Evolutionary conservation across 495 filamentous ascomycete genomes (phyloP).

Genomic region (Penicillium dipodomyicola): DNA sequence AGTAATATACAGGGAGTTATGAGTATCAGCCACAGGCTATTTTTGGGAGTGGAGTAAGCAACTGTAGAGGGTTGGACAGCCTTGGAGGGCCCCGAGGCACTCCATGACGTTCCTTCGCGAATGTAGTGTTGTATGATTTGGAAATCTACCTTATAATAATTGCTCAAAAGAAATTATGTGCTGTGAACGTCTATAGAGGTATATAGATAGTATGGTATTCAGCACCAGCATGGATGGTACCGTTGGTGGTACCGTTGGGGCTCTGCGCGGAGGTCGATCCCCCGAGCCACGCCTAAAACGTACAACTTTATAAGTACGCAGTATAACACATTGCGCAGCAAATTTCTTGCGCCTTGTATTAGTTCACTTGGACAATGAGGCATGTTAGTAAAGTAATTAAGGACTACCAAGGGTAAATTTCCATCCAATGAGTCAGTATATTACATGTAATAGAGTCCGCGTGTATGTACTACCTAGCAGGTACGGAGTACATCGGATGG

Average conservation of each 20-base stretch:
- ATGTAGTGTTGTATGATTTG: background rate
- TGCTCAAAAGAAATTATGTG: background rate
- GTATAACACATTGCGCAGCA: constrained; percentile 4
- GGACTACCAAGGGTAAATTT: background rate
- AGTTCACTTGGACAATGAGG: background rate
- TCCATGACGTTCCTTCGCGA: background rate
- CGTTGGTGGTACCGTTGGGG: background rate
- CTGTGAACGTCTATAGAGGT: background rate
- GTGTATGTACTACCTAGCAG: background rate
- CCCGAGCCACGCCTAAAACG: background rate
- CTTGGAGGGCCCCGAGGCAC: background rate
- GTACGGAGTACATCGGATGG: background rate
- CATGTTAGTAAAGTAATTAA: background rate
- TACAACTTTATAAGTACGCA: background rate
- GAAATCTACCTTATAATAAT: background rate
- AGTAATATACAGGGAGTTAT: background rate
- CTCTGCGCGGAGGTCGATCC: background rate
- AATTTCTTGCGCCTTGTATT: background rate
- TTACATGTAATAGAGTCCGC: background rate
- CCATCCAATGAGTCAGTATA: background rate
- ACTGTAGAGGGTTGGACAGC: background rate
- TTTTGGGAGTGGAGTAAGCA: constrained; percentile 3
- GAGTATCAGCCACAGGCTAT: background rate
- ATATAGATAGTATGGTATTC: background rate
- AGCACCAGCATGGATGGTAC: background rate